Evolutionary conservation across 176 grass and related monocot genomes (phyloP).

Genomic region (Triticum turgidum): DNA sequence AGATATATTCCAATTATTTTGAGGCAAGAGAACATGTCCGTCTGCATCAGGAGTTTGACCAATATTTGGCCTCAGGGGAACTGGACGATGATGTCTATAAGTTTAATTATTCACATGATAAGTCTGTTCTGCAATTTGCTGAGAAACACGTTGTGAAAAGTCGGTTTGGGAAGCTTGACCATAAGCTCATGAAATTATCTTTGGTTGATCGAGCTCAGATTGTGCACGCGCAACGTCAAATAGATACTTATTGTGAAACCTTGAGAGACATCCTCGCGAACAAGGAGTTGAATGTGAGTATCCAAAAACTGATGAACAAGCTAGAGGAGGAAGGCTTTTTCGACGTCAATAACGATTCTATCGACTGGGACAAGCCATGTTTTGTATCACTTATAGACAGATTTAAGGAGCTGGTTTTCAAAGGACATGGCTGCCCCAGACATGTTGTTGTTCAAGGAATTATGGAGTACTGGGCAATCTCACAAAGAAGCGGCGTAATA

Average conservation of each 20-base stretch:
- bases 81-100: not conserved
- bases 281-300: too few species aligned
- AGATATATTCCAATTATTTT: not conserved
- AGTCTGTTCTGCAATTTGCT: not conserved
- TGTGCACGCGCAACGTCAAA: not conserved
- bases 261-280: too few species aligned
- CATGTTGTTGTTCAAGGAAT: too few species aligned
- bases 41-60: not conserved
- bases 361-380: not conserved
- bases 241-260: not conserved
- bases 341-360: not conserved
- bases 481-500: too few species aligned
- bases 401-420: not conserved
- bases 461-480: too few species aligned
- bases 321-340: not conserved
- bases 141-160: not conserved
- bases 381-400: not conserved
- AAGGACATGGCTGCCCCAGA: too few species aligned
- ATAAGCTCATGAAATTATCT: not conserved
- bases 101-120: not conserved
- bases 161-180: not conserved
- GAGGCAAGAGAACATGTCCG: constrained; percentile 3
- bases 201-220: not conserved
- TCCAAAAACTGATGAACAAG: too few species aligned
- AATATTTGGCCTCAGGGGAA: not conserved